These are phyloP conservation scores for Penicillium crystallinum DNA, from an alignment of 495 filamentous ascomycete species.

Conservation along the genomic window DNA sequence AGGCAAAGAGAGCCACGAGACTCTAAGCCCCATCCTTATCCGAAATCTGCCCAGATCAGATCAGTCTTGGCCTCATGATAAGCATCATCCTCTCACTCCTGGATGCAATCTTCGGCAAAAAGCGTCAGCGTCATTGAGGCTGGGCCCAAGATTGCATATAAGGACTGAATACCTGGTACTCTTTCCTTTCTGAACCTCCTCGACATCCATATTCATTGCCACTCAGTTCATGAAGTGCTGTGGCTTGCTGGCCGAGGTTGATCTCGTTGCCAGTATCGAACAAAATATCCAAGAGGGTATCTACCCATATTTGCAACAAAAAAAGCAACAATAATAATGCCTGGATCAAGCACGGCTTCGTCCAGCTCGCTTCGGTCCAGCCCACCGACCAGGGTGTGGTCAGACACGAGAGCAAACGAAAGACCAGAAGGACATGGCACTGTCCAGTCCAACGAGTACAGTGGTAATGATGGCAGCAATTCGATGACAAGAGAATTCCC, in stretches of 20 bases:
- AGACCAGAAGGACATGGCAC: conserved; percentile 7
- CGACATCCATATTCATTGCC: conserved; percentile 13
- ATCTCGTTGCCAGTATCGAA: conserved; percentile 19
- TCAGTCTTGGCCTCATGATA: conserved; percentile 11
- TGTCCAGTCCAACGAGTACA: background rate
- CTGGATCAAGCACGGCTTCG: conserved; percentile 10
- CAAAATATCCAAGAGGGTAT: background rate
- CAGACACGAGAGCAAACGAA: background rate
- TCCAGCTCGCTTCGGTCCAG: conserved; percentile 4
- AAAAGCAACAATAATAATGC: conserved; percentile 3
- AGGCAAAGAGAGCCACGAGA: conserved; percentile 4
- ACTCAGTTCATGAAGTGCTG: conserved; percentile 30
- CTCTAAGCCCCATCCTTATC: background rate
- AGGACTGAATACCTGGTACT: background rate
- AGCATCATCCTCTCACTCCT: conserved; percentile 10
- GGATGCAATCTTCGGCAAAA: conserved; percentile 10
- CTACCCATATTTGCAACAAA: background rate
- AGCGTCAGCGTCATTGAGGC: conserved; percentile 6
- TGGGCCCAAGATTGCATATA: conserved; percentile 1
- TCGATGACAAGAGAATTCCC: conserved; percentile 16
- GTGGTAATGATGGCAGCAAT: background rate
- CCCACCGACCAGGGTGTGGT: background rate
- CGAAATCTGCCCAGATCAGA: background rate
- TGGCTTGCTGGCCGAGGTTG: conserved; percentile 45
- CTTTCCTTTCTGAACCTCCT: background rate